These are phyloP conservation scores for Populus deltoides DNA, from an alignment of 345 rosid genomes.

Conservation along the genomic window DNA sequence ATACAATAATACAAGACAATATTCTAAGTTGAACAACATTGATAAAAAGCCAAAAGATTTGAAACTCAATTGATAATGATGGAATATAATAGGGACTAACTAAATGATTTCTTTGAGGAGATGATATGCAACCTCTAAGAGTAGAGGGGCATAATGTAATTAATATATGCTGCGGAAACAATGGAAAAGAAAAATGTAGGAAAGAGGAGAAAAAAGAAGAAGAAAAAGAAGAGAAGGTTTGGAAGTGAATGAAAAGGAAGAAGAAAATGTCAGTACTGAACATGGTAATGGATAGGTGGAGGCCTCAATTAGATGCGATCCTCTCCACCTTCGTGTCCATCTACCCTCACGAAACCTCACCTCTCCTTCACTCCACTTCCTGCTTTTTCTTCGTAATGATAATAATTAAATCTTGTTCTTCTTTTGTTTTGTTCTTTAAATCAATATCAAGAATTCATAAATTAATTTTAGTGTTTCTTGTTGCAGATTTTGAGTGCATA, in stretches of 20 bases:
- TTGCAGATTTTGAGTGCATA: slow-evolving; percentile 80
- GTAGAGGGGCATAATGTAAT: too few species aligned
- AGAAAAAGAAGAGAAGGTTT: neutral
- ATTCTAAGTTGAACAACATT: too few species aligned
- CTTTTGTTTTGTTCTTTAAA: neutral
- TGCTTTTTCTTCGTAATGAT: slow-evolving; percentile 81
- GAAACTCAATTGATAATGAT: too few species aligned
- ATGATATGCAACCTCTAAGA: too few species aligned
- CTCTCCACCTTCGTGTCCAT: slow-evolving; percentile 65
- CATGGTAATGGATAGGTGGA: slow-evolving; percentile 17
- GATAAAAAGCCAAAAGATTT: too few species aligned
- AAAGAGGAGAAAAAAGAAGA: neutral
- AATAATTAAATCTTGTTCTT: neutral
- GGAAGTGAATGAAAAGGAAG: neutral
- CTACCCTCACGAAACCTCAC: slow-evolving; percentile 74
- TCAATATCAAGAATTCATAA: neutral
- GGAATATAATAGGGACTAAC: too few species aligned
- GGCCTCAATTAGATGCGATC: slow-evolving; percentile 44
- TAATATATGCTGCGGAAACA: too few species aligned
- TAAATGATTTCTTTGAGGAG: too few species aligned
- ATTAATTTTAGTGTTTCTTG: neutral
- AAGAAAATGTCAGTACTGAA: neutral
- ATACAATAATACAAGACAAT: too few species aligned
- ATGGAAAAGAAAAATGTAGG: too few species aligned
- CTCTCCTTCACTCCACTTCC: slow-evolving; percentile 69